Conservation (phyloP, 2,329 filamentous ascomycete species). For the Pleurostoma richardsiae region DNA sequence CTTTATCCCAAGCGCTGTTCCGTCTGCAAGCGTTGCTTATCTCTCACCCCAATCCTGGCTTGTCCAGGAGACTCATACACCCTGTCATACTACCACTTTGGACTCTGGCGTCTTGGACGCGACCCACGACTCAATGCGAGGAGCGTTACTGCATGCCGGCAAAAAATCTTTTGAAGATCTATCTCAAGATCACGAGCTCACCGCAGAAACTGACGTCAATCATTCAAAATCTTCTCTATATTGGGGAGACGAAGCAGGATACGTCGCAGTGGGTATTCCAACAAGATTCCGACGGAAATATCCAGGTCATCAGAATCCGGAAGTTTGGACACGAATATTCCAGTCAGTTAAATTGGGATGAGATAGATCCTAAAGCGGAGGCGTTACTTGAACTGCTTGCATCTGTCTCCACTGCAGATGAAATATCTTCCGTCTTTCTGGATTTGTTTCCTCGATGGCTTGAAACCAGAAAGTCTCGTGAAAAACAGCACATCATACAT, state of each 20-base stretch:
- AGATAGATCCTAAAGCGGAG: constrained; percentile 41
- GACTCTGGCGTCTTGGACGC: constrained; percentile 51
- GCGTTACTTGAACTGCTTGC: constrained; percentile 45
- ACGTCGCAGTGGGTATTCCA: constrained; percentile 48
- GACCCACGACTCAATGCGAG: constrained; percentile 22
- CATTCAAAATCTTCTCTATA: constrained; percentile 49
- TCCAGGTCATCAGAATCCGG: constrained; percentile 43
- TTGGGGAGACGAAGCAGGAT: constrained; percentile 33
- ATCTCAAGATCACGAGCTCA: constrained; percentile 51
- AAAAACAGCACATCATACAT: constrained; percentile 15
- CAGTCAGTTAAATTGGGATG: constrained; percentile 29
- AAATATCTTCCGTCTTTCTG: constrained; percentile 57
- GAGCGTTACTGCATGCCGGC: constrained; percentile 39
- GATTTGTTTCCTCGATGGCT: constrained; percentile 52
- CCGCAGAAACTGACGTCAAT: constrained; percentile 42
- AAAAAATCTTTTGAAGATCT: constrained; percentile 46
- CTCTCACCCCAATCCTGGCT: constrained; percentile 62
- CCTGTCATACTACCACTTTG: constrained; percentile 59
- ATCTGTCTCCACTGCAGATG: constrained; percentile 45
- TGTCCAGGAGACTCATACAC: constrained; percentile 56
- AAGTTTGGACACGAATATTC: constrained; percentile 4
- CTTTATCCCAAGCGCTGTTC: constrained; percentile 45
- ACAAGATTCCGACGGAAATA: constrained; percentile 33
- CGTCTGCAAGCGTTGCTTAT: constrained; percentile 51
- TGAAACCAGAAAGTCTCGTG: constrained; percentile 25